A percentile compares a stretch with the other conserved stretches of the same genome.
These are phyloP conservation scores for Mycena maculata DNA, from an alignment of 768 basidiomycete species.

Conservation along the genomic window DNA sequence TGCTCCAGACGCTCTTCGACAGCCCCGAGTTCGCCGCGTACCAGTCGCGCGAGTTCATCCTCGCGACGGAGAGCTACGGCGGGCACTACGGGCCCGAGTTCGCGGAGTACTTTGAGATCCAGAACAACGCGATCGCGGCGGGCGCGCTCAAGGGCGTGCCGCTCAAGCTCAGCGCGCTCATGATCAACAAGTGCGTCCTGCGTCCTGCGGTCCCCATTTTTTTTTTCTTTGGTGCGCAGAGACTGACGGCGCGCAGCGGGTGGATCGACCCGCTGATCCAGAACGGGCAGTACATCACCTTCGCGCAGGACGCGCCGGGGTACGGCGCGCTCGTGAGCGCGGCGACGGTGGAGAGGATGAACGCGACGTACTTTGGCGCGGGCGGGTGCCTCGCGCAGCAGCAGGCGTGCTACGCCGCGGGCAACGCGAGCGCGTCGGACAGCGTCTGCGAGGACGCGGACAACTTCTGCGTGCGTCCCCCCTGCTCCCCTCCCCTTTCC, in stretches of 20 bases:
- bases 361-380: conserved; percentile 56
- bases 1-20: conserved; percentile 72
- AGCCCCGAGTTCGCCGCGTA: conserved; percentile 63
- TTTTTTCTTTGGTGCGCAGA: background rate
- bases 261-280: conserved; percentile 77
- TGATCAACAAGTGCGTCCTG: conserved; percentile 68
- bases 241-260: no score
- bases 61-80: conserved; percentile 76
- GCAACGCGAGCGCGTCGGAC: conserved; percentile 56
- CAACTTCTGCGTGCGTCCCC: conserved; percentile 63
- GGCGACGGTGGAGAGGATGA: conserved; percentile 56
- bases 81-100: conserved; percentile 76
- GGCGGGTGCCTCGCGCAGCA: conserved; percentile 68
- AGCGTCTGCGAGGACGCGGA: conserved; percentile 62
- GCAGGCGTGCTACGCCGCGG: conserved; percentile 66
- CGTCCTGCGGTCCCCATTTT: background rate
- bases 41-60: conserved; percentile 68
- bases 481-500: background rate
- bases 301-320: conserved; percentile 70
- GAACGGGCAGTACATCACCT: conserved; percentile 67
- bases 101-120: conserved; percentile 70
- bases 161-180: conserved; percentile 65
- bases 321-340: conserved; percentile 70
- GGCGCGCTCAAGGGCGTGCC: conserved; percentile 60
- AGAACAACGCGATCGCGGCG: conserved; percentile 62